Evolutionary conservation across 2,329 filamentous ascomycete species (phyloP), one percentile per base, ranked within the genome.

Genomic region (Colletotrichum ledebouriae): DNA sequence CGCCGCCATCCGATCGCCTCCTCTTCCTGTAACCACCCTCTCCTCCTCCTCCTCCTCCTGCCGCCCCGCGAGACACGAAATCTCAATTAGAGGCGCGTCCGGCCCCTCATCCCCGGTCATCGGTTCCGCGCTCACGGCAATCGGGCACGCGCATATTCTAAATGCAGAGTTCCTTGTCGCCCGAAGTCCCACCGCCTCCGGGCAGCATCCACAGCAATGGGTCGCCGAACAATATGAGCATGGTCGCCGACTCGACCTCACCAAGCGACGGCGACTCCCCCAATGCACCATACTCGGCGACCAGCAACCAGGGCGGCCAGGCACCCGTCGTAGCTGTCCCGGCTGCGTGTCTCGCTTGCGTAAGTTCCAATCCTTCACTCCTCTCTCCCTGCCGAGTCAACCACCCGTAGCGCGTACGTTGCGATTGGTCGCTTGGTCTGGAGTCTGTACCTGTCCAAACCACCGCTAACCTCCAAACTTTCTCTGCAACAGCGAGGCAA

Each of bases 321-420:
- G 73, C 79, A 58, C 73, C 78, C 69, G 76, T 79, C 46, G 77
- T 84, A 62, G 76, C 80, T 34, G 78, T 84, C 63, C 81, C 85
- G 55, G 84, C 86, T 34, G 86, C 86, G 25, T 88, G 86, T 74
- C 78, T 88, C 52, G 82, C 83, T 63, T 88, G 86, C 76, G 86
- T 88, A 80, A 79, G 85, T 79, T 37, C 37, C 29, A 42, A 59
- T 60, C 66, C 69, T 29, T 41, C 11, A 39, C 13, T 39, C 37
- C 37, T 13, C 13, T 39, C 13, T 46, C 34, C 41, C 15, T 33
- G 52, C 37, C 59, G 25, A 61, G 49, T 44, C 46, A 41, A 53
- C 56, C 20, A 22, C 29, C 47, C 39, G 41, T 25, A 20, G 6
- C 0, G 12, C 49, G n/a, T 17, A 17, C 5, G 10, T 22, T 22